Base-by-base conservation (phyloP, 129 eudicot species). In the Escallonia rubra region DNA sequence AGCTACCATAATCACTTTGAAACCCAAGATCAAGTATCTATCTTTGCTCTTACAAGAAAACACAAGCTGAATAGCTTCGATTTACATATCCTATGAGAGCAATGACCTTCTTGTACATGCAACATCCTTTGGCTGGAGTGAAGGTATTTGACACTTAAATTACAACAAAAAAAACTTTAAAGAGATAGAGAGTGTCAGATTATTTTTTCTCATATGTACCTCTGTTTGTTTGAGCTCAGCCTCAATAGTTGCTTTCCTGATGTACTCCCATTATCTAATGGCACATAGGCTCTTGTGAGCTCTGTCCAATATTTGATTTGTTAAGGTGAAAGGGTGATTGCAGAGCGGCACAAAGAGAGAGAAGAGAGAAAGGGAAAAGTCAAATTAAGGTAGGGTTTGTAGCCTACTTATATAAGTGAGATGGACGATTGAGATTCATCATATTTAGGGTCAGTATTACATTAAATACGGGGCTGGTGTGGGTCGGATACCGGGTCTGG, bases 221-320 rank as follows among this genome's bases (percentile, higher is more conserved):
- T 87, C 97, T 43, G 83, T 80, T 65, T 85, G 81, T 71, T 65
- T 87, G 41, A 91, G 83, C 57, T 91, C 83, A 48, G 97, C 93
- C 13, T 91, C 97, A 54, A 87, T 13, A 40, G 67, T 61, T 61
- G 97, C 97, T 79, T 82, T 85, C 88, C 79, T 85, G 85, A 85
- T 82, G 85, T 87, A 87, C 66, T 91, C 97, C 97, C 97, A 87
- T 43, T 93, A 83, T 55, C 68, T 83, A 69, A 87, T 66, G 7
- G 77, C 49, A 10, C 90, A 81, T 68, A 87, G 7, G 78, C 81
- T 85, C 75, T 87, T 87, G 57, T 91, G 85, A 69, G 97, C 97
- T 74, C 97, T 91, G 75, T 43, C 68, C 67, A 74, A 62, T 2
- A 34, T 64, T 38, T 64, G 11, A 75, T 67, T 34, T 57, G 4